These are phyloP conservation scores for Beauveria rudraprayagi DNA, from an alignment of 2,329 filamentous ascomycete genomes.

Conservation along the genomic window DNA sequence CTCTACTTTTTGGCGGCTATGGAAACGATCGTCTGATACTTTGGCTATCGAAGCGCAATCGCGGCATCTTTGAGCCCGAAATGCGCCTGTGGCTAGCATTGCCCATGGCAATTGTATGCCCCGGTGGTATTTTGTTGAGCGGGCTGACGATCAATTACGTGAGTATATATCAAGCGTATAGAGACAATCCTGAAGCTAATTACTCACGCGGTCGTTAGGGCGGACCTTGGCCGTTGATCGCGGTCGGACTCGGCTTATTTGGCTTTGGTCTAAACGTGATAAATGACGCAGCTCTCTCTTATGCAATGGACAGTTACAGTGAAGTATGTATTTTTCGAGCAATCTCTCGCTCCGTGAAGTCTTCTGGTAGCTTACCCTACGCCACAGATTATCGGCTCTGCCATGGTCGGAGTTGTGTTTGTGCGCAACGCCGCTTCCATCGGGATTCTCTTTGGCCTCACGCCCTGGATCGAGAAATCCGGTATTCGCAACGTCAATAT, in stretches of 20 bases:
- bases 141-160: conserved; percentile 17
- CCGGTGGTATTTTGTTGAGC: conserved; percentile 27
- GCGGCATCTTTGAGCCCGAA: conserved; percentile 34
- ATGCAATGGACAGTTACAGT: conserved; percentile 29
- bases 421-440: conserved; percentile 18
- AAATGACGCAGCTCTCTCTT: conserved; percentile 28
- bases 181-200: neutral
- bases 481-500: conserved; percentile 17
- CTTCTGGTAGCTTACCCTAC: neutral
- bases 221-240: conserved; percentile 16
- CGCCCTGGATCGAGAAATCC: conserved; percentile 17
- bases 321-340: conserved; percentile 17
- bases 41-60: conserved; percentile 27
- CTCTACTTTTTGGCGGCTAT: conserved; percentile 27
- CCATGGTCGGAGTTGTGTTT: conserved; percentile 17
- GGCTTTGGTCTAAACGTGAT: conserved; percentile 27
- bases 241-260: conserved; percentile 14
- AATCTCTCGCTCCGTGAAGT: neutral
- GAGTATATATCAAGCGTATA: neutral
- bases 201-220: conserved; percentile 13
- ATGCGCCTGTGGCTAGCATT: conserved; percentile 35
- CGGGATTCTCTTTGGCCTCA: conserved; percentile 15
- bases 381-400: conserved; percentile 16
- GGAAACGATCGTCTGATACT: conserved; percentile 30
- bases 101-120: conserved; percentile 18